Evolutionary conservation across 805 yeast genomes (phyloP), one percentile per base, ranked within the genome.

Genomic region (Saturnispora sanitii): DNA sequence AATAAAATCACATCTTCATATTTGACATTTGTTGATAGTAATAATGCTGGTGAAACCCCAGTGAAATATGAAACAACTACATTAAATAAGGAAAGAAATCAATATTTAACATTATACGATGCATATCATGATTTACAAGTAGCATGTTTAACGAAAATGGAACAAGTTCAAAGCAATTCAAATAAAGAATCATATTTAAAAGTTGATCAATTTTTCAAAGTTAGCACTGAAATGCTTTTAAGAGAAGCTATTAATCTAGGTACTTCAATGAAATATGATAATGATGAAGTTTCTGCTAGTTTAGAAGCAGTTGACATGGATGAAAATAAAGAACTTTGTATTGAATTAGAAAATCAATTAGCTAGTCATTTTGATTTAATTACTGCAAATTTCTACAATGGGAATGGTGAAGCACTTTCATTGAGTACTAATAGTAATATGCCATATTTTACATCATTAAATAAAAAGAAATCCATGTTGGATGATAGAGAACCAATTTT

Each of bases 381-480:
- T 15, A 66, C 82, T 1, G 63, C 70, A 1, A 62, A 68, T 30
- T 78, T 75, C 50, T 55, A 64, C 8, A 55, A 67, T 7, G 65
- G 72, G 3, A 71, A 78, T 40, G 74, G 75, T n/a, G 92, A 88
- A 58, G 75, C 87, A 0, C 69, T 73, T 45, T 73, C 70, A 44
- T 58, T 79, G 26, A 61, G 73, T 8, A 76, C 82, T 3, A 72
- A 73, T 16, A 72, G 73, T 32, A 86, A 79, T 31, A 68, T 75
- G 22, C 94, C 96, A 12, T 65, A 92, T 37, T 90, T 92, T 55
- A 72, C 95, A 5, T 80, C 95, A 0, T 61, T 80, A 28, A 55
- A 54, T 38, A 69, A 74, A 26, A 70, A 73, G 22, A 81, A 76
- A 51, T 84, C 96, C 0, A 64, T 71, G 17, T 61, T 87, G 39